phyloP scores from a whole-genome alignment of 306 rosid species.

The Datisca glomerata region DNA sequence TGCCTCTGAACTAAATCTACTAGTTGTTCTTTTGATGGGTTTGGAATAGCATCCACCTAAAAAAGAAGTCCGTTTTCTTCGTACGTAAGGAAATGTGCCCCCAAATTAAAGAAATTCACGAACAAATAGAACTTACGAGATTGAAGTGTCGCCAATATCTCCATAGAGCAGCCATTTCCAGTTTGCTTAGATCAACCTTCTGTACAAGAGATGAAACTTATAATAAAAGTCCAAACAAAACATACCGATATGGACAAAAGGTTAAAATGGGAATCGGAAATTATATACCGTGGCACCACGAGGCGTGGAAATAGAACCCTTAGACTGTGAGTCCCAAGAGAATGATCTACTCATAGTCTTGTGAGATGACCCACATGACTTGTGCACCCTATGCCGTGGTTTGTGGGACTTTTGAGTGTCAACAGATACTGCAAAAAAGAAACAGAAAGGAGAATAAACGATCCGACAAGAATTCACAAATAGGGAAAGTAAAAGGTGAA shows the following conservation, averaged over 20 bases:
- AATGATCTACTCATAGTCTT: slow-evolving; percentile 81
- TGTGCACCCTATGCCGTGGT: slow-evolving; percentile 81
- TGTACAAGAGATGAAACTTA: slow-evolving; percentile 30
- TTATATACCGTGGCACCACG: slow-evolving; percentile 64
- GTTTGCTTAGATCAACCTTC: slow-evolving; percentile 87
- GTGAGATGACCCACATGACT: slow-evolving; percentile 81
- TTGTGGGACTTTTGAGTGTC: slow-evolving; percentile 83
- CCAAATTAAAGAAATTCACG: background rate
- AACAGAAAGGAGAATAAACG: slow-evolving; percentile 32
- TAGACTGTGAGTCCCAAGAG: slow-evolving; percentile 84
- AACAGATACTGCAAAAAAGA: slow-evolving; percentile 65
- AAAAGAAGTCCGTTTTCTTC: slow-evolving; percentile 7
- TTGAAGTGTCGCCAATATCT: slow-evolving; percentile 97
- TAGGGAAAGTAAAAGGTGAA: slow-evolving; percentile 37
- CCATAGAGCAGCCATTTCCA: slow-evolving; percentile 94
- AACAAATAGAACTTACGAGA: slow-evolving; percentile 37
- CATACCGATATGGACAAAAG: no score
- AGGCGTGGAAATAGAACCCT: slow-evolving; percentile 67
- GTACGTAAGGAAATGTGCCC: slow-evolving; percentile 6
- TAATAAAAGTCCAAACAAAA: no score
- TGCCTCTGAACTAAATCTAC: slow-evolving; percentile 95
- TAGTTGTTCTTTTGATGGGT: slow-evolving; percentile 91
- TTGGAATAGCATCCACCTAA: slow-evolving; percentile 82
- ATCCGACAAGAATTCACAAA: slow-evolving; percentile 21
- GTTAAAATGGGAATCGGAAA: no score